phyloP scores from a whole-genome alignment of 2,329 filamentous ascomycete genomes.

The Penicillium sp. region DNA sequence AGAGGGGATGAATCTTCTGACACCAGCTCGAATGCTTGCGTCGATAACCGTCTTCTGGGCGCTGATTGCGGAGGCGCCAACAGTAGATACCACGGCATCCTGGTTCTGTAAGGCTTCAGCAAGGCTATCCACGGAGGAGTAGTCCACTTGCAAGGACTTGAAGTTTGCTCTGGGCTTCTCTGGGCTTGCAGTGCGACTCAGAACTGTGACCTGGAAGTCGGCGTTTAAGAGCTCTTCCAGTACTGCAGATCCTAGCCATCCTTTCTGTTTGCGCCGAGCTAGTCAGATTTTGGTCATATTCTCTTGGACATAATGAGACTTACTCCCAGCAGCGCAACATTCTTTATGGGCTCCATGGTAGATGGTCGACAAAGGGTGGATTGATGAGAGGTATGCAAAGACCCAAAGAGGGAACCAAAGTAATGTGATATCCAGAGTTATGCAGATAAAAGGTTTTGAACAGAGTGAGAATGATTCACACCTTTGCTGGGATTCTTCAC shows the following conservation, averaged over 20 bases:
- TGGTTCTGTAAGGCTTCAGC: background rate
- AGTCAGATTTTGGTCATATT: background rate
- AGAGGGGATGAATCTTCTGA: background rate
- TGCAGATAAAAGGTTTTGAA: background rate
- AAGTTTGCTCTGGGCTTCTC: background rate
- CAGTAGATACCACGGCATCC: background rate
- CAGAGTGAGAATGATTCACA: background rate
- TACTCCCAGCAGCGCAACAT: conserved; percentile 3
- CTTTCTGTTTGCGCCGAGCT: background rate
- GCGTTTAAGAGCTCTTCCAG: background rate
- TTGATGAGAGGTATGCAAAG: background rate
- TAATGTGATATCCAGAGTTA: background rate
- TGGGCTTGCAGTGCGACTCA: background rate
- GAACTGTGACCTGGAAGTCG: background rate
- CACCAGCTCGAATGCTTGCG: conserved; percentile 1
- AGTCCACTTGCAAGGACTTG: conserved; percentile 3
- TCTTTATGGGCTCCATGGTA: background rate
- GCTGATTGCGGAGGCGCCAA: background rate
- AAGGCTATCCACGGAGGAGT: conserved; percentile 4
- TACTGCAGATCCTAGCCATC: conserved; percentile 1
- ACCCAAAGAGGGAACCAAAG: background rate
- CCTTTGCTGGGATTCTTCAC: background rate
- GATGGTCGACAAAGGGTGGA: background rate
- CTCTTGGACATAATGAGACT: background rate
- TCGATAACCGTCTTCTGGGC: conserved; percentile 2